Percentiles rank a stretch among this genome's conserved stretches.
phyloP scores from a whole-genome alignment of 2,329 filamentous ascomycete species.

The Rutstroemia sydowiana region DNA sequence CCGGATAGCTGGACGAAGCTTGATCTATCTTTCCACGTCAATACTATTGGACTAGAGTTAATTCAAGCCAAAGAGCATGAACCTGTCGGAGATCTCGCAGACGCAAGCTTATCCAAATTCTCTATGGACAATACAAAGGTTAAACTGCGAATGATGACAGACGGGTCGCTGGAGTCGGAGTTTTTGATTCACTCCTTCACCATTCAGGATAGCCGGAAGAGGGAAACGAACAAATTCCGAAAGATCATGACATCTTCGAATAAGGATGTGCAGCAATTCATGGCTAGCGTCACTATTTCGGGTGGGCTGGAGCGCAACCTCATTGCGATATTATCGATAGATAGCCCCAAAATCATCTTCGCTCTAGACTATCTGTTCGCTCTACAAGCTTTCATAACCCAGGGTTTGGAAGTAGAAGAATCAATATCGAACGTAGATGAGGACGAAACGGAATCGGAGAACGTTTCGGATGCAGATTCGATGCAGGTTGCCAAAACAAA shows the following conservation, averaged over 20 bases:
- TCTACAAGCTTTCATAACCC: constrained; percentile 72
- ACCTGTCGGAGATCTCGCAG: constrained; percentile 70
- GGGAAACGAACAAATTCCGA: constrained; percentile 89
- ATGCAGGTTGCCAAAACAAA: constrained; percentile 25
- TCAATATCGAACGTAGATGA: constrained; percentile 41
- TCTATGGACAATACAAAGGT: constrained; percentile 87
- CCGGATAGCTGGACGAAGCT: constrained; percentile 83
- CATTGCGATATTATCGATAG: constrained; percentile 86
- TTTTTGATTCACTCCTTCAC: constrained; percentile 91
- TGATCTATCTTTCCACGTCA: constrained; percentile 83
- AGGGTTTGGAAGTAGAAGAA: constrained; percentile 62
- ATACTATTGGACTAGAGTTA: constrained; percentile 81
- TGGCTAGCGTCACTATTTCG: constrained; percentile 93
- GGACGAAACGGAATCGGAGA: constrained; percentile 48
- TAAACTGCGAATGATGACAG: constrained; percentile 88
- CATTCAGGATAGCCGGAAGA: constrained; percentile 82
- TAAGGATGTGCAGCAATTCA: constrained; percentile 92
- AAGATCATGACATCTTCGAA: constrained; percentile 98
- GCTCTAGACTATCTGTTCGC: constrained; percentile 93
- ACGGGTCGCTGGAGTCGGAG: constrained; percentile 86
- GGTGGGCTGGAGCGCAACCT: constrained; percentile 73
- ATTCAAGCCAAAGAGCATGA: constrained; percentile 67
- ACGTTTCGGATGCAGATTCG: constrained; percentile 54
- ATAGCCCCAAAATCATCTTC: constrained; percentile 91
- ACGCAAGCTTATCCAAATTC: constrained; percentile 84